Evolutionary conservation across 2,329 filamentous ascomycete species (phyloP).

Genomic region (Cryphonectria nitschkei): DNA sequence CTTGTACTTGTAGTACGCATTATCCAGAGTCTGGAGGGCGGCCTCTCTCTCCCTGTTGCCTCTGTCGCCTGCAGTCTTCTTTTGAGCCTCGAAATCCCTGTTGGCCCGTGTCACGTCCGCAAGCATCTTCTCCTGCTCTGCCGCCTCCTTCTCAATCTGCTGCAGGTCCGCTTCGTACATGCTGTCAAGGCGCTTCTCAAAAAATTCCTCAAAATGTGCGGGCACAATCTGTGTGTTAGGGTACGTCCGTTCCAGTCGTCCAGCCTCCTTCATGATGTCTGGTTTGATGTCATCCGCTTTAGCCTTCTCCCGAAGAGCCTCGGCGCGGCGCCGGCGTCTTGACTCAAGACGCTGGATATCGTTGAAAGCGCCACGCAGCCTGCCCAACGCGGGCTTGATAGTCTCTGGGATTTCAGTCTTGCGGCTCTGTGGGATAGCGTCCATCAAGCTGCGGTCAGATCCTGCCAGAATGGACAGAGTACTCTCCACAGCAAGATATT

Average conservation of each 20-base stretch:
- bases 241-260: constrained; percentile 82
- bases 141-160: constrained; percentile 69
- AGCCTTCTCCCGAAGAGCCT: constrained; percentile 76
- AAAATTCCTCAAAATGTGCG: constrained; percentile 89
- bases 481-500: constrained; percentile 75
- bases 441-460: constrained; percentile 78
- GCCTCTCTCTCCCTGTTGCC: constrained; percentile 76
- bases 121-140: constrained; percentile 75
- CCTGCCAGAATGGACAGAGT: constrained; percentile 77
- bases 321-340: constrained; percentile 76
- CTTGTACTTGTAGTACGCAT: constrained; percentile 94
- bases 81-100: constrained; percentile 73
- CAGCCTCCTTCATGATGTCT: constrained; percentile 81
- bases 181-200: constrained; percentile 75
- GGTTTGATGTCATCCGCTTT: constrained; percentile 87
- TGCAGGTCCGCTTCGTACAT: constrained; percentile 80
- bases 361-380: constrained; percentile 79
- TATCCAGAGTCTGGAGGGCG: constrained; percentile 85
- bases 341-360: constrained; percentile 85
- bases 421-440: constrained; percentile 86
- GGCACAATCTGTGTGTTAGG: constrained; percentile 84
- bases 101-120: constrained; percentile 75
- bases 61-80: constrained; percentile 65
- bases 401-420: constrained; percentile 78
- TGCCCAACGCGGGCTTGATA: constrained; percentile 77